phyloP scores from a whole-genome alignment of 179 eudicot species.

The Silene coronaria region DNA sequence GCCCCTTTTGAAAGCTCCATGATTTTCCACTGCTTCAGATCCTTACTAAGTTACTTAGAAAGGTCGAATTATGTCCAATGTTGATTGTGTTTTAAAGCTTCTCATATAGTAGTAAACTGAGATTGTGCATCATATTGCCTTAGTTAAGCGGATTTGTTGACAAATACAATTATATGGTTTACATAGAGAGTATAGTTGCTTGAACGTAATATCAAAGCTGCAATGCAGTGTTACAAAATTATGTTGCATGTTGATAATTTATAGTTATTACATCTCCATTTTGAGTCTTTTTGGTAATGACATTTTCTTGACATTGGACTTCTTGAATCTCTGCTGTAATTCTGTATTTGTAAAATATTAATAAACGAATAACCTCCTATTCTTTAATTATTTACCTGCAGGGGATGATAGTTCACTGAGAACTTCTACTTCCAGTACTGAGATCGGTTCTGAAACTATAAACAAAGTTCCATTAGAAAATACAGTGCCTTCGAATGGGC shows the following conservation, averaged over 20 bases:
- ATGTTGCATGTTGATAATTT: too few relatives aligned
- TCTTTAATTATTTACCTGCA: slow-evolving; percentile 24
- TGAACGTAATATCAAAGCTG: background rate
- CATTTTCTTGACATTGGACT: background rate
- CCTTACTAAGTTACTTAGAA: background rate
- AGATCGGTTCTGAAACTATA: slow-evolving; percentile 40
- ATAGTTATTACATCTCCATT: background rate
- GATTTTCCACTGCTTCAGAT: too few relatives aligned
- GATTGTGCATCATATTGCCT: background rate
- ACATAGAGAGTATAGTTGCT: background rate
- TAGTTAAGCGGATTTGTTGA: background rate
- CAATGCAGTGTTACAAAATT: background rate
- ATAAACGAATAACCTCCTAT: slow-evolving; percentile 1
- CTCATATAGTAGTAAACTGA: background rate
- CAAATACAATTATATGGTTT: background rate
- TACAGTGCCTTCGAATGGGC: slow-evolving; percentile 46
- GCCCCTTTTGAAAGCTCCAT: background rate
- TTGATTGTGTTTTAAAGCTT: background rate
- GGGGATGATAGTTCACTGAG: slow-evolving; percentile 37
- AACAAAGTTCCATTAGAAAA: slow-evolving; percentile 39
- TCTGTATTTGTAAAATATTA: background rate
- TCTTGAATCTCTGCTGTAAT: background rate
- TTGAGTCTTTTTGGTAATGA: background rate
- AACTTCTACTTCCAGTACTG: slow-evolving; percentile 30
- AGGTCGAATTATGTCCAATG: background rate